Conservation (phyloP, 2,329 filamentous ascomycete species). For the Aspergillus fijiensis region DNA sequence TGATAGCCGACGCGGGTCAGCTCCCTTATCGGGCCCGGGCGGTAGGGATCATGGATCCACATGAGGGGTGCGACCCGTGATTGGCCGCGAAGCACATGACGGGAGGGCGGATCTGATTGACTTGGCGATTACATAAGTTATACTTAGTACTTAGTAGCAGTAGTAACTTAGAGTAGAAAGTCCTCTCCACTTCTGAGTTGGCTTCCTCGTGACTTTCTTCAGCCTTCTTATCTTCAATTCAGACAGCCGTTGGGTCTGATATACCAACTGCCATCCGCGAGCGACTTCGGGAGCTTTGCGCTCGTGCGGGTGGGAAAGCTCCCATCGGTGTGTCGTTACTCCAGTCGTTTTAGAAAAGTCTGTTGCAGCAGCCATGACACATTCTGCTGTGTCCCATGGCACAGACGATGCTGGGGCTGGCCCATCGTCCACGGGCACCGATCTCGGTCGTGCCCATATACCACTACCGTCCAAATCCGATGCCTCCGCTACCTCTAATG, state of each 20-base stretch:
- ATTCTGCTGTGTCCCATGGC: not conserved
- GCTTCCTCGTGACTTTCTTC: not conserved
- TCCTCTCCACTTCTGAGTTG: not conserved
- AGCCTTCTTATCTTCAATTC: not conserved
- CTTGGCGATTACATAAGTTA: no score
- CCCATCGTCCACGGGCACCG: not conserved
- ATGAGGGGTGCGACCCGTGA: no score
- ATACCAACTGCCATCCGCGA: not conserved
- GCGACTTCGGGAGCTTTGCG: not conserved
- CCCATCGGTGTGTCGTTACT: not conserved
- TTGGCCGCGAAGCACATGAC: no score
- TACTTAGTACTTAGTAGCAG: no score
- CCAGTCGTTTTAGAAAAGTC: no score
- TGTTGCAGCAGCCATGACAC: not conserved
- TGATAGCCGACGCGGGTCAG: not conserved
- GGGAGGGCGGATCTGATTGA: no score
- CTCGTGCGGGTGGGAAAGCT: not conserved
- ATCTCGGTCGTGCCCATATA: not conserved
- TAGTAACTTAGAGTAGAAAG: no score
- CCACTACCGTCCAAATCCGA: no score
- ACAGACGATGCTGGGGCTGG: not conserved
- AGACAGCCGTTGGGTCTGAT: not conserved
- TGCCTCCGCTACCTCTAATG: no score
- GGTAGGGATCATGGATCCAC: not conserved
- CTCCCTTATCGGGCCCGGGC: not conserved